Conservation (phyloP, 345 rosid species). For the Isatis tinctoria region DNA sequence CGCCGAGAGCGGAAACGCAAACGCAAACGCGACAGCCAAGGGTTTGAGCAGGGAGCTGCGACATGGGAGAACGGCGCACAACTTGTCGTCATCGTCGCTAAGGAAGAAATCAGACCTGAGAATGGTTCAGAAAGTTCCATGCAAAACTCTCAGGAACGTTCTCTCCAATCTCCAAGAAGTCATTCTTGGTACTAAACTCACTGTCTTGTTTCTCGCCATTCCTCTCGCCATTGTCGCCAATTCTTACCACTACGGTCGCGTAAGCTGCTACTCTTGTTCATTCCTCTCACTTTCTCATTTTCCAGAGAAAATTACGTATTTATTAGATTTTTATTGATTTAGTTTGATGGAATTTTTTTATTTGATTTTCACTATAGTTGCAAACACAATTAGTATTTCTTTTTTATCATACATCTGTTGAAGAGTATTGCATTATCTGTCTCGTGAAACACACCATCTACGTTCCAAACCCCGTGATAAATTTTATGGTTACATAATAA, state of each 20-base stretch:
- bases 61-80: conserved; percentile 74
- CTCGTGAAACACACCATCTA: neutral
- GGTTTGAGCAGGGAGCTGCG: conserved; percentile 52
- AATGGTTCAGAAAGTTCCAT: conserved; percentile 54
- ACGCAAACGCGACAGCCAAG: conserved; percentile 32
- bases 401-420: neutral
- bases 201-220: conserved; percentile 70
- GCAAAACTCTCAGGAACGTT: conserved; percentile 38
- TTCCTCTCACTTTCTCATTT: neutral
- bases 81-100: conserved; percentile 79
- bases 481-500: neutral
- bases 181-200: conserved; percentile 76
- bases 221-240: conserved; percentile 70
- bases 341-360: too few relatives aligned
- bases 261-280: conserved; percentile 34
- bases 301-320: neutral
- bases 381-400: too few relatives aligned
- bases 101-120: conserved; percentile 72
- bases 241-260: conserved; percentile 50
- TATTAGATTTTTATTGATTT: too few relatives aligned
- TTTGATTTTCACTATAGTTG: too few relatives aligned
- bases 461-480: neutral
- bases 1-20: conserved; percentile 47
- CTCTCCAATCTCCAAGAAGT: conserved; percentile 80
- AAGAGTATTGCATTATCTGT: neutral